These are phyloP conservation scores for Massariosphaeria phaeospora DNA, from an alignment of 495 filamentous ascomycete genomes.

Conservation along the genomic window DNA sequence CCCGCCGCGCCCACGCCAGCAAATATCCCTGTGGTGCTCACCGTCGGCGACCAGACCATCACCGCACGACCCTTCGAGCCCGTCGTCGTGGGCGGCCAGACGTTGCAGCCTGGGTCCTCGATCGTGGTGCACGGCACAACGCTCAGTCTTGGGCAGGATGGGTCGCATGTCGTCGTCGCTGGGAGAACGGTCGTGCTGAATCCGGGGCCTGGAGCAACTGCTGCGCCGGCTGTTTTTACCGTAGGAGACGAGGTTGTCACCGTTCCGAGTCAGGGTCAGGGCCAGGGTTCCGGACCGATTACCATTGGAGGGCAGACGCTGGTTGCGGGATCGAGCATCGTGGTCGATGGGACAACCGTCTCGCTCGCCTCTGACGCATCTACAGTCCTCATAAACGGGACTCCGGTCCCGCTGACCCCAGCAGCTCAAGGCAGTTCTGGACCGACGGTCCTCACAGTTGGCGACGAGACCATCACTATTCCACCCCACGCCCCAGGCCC, in stretches of 20 bases:
- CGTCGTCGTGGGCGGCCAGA: too few relatives aligned
- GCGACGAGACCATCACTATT: conserved; percentile 4
- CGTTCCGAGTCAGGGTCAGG: too few relatives aligned
- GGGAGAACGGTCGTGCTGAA: too few relatives aligned
- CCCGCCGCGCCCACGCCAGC: background rate
- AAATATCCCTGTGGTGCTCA: conserved; percentile 17
- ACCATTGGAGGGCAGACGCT: too few relatives aligned
- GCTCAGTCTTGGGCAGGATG: conserved; percentile 28
- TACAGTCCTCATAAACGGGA: conserved; percentile 28
- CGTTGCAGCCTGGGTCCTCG: conserved; percentile 29
- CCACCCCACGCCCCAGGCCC: conserved; percentile 32
- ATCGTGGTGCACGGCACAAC: conserved; percentile 32
- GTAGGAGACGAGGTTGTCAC: too few relatives aligned
- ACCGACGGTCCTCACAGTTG: conserved; percentile 10
- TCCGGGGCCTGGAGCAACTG: too few relatives aligned
- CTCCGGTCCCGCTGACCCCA: conserved; percentile 16
- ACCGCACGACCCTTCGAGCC: too few relatives aligned
- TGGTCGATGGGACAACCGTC: conserved; percentile 36
- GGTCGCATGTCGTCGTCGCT: conserved; percentile 18
- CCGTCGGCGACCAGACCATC: conserved; percentile 31
- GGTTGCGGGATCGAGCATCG: too few relatives aligned
- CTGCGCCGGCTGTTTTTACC: too few relatives aligned
- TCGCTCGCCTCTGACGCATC: conserved; percentile 28
- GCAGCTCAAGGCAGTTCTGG: background rate
- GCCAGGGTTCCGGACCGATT: too few relatives aligned